These are phyloP conservation scores for Salix brachista DNA, from an alignment of 345 rosid species.

Conservation along the genomic window DNA sequence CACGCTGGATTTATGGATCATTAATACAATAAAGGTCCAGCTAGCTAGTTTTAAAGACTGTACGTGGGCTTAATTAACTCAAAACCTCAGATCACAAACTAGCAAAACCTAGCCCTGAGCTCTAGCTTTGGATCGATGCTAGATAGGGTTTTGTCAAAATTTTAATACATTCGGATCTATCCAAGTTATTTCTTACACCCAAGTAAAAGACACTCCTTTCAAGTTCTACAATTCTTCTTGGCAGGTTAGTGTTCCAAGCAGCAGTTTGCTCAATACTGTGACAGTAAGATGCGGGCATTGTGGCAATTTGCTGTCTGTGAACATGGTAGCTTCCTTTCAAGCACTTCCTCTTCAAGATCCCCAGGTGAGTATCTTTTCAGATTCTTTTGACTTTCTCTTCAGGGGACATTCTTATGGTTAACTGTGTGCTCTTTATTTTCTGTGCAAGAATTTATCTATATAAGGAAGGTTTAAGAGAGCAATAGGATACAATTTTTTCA, in stretches of 20 bases:
- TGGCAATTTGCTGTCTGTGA: constrained; percentile 76
- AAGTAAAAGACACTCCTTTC: not conserved
- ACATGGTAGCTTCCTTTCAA: constrained; percentile 67
- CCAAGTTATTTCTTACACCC: not conserved
- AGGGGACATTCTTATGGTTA: constrained; percentile 4
- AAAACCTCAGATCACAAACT: not conserved
- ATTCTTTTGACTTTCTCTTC: not conserved
- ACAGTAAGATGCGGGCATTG: constrained; percentile 98
- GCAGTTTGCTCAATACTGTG: constrained; percentile 60
- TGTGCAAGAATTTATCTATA: not conserved
- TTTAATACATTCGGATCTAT: not conserved
- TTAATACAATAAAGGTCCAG: not conserved
- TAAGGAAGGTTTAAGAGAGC: not conserved
- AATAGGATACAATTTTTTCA: not conserved
- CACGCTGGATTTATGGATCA: not conserved
- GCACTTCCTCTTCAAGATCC: constrained; percentile 52
- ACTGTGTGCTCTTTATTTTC: not conserved
- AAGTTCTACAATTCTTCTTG: not conserved
- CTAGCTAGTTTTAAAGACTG: not conserved
- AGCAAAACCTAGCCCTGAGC: not conserved
- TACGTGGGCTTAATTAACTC: not conserved
- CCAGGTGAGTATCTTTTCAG: constrained; percentile 33
- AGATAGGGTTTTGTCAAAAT: not conserved
- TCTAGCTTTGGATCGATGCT: not conserved
- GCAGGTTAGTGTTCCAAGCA: constrained; percentile 90